A percentile compares a stretch with the other conserved stretches of the same genome.
These are phyloP conservation scores for Trichoderma lentiforme DNA, from an alignment of 2,329 filamentous ascomycete genomes.

Conservation along the genomic window DNA sequence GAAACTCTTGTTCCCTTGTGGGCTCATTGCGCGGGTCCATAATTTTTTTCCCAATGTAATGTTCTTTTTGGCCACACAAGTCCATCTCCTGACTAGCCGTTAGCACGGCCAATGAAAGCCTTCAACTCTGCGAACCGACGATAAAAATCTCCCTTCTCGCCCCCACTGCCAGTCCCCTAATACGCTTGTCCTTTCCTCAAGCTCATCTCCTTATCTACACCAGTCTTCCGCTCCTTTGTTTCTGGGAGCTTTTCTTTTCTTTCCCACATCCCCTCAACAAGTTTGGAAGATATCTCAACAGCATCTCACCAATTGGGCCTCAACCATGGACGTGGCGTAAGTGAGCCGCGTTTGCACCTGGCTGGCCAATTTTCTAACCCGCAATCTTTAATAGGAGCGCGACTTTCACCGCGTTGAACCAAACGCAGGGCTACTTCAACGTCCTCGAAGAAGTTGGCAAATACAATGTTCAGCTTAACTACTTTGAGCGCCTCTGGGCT, in stretches of 20 bases:
- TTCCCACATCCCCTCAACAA: background rate
- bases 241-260: background rate
- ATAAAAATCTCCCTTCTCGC: constrained; percentile 22
- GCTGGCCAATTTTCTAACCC: constrained; percentile 11
- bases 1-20: constrained; percentile 8
- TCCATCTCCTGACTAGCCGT: constrained; percentile 22
- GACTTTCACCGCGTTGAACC: constrained; percentile 47
- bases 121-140: background rate
- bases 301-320: constrained; percentile 3
- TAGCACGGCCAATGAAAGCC: constrained; percentile 16
- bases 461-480: constrained; percentile 82
- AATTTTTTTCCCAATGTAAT: background rate
- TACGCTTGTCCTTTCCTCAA: background rate
- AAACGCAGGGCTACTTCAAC: constrained; percentile 50
- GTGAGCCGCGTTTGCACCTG: constrained; percentile 20
- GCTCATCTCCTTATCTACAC: constrained; percentile 18
- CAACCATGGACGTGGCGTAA: constrained; percentile 36
- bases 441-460: constrained; percentile 63
- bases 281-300: background rate
- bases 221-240: background rate
- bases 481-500: constrained; percentile 85
- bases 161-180: constrained; percentile 16
- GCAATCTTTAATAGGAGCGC: constrained; percentile 44
- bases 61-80: background rate
- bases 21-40: constrained; percentile 12